Evolutionary conservation across 1,284 basidiomycete genomes (phyloP), one percentile per base, ranked within the genome.

Genomic region (Ceratorhiza oryzae-sativae): DNA sequence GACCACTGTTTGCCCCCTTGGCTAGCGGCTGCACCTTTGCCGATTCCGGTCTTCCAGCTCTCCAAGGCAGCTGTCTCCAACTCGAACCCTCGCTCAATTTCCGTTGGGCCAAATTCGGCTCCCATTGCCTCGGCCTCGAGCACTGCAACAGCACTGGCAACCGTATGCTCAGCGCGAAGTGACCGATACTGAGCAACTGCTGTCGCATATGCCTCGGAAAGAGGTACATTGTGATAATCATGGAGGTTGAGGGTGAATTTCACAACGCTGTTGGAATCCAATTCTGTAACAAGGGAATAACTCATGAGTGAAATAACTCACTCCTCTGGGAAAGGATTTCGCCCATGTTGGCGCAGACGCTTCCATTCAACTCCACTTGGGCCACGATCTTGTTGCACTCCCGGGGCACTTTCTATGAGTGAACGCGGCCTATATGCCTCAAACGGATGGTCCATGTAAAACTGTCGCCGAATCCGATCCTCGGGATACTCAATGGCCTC

Each of bases 381-480:
- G 75, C 86, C 84, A 61, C 92, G 83, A 15, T 81, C 80, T 41
- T 81, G 85, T 51, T 84, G 84, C 3, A 71, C 56, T 9, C 55
- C 55, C 20, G 67, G 67, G 6, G 67, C 55, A 3, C 77, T 73
- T 82, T 99, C 97, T 0, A 93, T 87, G 61, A 99, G 81, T 12
- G 87, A 90, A 15, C 86, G 84, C 1, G 94, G 90, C 48, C 95
- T 86, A 80, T 96, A 92, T 0, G 94, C 91, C 82, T 99, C 96
- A 79, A 98, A 98, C 1, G 97, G 95, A 79, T 98, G 96, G 82
- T 99, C 97, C 67, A 86, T 85, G 84, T 96, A 98, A 85, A 99
- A 99, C 80, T 94, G 93, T 70, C 88, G 85, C 55, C 97, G 88
- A 67, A 98, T 84, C 73, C 87, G 85, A 81, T 99, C 97, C 79